Conservation (phyloP, 164 flowering plant species). For the Stephania yunnanensis region DNA sequence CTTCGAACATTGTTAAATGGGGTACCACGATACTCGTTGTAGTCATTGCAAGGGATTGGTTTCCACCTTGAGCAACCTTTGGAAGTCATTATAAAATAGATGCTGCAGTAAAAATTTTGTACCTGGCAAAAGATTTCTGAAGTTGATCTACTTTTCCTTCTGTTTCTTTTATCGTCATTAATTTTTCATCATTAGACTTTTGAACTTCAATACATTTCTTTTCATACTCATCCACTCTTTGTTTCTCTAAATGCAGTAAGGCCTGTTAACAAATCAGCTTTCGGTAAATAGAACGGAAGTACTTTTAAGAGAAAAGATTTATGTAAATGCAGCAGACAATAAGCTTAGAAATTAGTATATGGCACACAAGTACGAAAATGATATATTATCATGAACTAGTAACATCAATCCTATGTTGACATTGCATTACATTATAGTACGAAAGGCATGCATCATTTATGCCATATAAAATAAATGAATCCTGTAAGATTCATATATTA, state of each 20-base stretch:
- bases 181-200: constrained; percentile 49
- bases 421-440: constrained; percentile 1
- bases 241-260: constrained; percentile 42
- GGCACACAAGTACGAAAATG: neutral
- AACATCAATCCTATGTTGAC: neutral
- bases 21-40: no score
- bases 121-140: constrained; percentile 69
- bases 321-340: neutral
- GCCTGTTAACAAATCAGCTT: constrained; percentile 30
- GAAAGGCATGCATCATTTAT: neutral
- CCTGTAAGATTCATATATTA: neutral
- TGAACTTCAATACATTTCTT: constrained; percentile 42
- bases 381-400: neutral
- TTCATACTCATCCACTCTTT: constrained; percentile 48
- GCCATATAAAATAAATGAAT: neutral
- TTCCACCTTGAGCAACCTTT: no score
- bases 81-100: no score
- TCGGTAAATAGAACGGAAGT: neutral
- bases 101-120: constrained; percentile 2
- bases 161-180: constrained; percentile 57
- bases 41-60: no score
- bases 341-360: neutral
- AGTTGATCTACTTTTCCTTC: constrained; percentile 64
- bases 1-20: no score
- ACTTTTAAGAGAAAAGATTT: neutral